phyloP scores from a whole-genome alignment of 495 filamentous ascomycete genomes.

The Lichenothelia convexa region DNA sequence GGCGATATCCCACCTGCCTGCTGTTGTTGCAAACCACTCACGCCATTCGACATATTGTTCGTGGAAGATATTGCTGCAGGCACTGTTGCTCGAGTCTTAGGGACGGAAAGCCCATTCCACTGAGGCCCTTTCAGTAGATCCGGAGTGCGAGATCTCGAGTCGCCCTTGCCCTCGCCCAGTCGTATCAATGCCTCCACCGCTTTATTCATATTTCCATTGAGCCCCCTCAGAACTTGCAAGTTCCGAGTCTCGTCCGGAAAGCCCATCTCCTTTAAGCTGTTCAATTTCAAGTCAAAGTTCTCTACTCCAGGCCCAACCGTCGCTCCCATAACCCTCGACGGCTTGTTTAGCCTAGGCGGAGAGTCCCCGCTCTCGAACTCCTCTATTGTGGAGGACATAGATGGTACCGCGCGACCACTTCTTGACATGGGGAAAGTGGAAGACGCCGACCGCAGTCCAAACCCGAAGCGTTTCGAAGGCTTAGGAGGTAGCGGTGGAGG shows the following conservation, averaged over 20 bases:
- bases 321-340: slow-evolving; percentile 48
- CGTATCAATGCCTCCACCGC: slow-evolving; percentile 66
- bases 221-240: slow-evolving; percentile 53
- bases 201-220: slow-evolving; percentile 68
- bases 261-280: slow-evolving; percentile 73
- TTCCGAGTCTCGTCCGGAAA: slow-evolving; percentile 75
- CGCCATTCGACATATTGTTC: slow-evolving; percentile 7
- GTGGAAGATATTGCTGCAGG: not conserved
- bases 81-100: slow-evolving; percentile 10
- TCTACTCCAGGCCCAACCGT: slow-evolving; percentile 40
- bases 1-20: not conserved
- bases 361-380: slow-evolving; percentile 14
- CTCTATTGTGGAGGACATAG: slow-evolving; percentile 15
- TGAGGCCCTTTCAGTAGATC: not conserved
- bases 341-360: slow-evolving; percentile 32
- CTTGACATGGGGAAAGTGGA: slow-evolving; percentile 36
- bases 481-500: slow-evolving; percentile 79
- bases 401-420: slow-evolving; percentile 11
- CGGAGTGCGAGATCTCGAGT: slow-evolving; percentile 6
- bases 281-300: slow-evolving; percentile 49
- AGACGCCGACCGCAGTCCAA: slow-evolving; percentile 49
- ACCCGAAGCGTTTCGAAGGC: slow-evolving; percentile 55
- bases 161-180: slow-evolving; percentile 46
- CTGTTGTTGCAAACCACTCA: slow-evolving; percentile 1
- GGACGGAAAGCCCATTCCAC: slow-evolving; percentile 9